Evolutionary conservation across 306 rosid species (phyloP).

Genomic region (Castanospermum australe): DNA sequence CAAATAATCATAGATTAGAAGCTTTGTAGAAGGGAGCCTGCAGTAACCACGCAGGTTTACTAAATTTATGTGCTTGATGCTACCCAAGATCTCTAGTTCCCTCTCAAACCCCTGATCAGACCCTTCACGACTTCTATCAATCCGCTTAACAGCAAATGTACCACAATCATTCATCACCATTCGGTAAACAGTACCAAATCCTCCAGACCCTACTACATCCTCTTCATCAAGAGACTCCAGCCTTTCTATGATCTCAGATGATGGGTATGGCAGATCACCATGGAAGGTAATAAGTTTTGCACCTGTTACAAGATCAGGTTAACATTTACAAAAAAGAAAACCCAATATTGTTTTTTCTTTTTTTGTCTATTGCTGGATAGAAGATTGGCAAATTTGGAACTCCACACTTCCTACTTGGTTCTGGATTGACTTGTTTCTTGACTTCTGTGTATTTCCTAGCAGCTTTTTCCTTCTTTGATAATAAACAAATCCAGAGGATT

Average conservation of each 20-base stretch:
- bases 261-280: slow-evolving; percentile 82
- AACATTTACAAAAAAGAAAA: not conserved
- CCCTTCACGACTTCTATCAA: slow-evolving; percentile 68
- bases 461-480: slow-evolving; percentile 75
- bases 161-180: slow-evolving; percentile 91
- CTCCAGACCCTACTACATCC: slow-evolving; percentile 80
- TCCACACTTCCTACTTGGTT: slow-evolving; percentile 46
- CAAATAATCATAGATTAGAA: slow-evolving; percentile 66
- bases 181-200: slow-evolving; percentile 78
- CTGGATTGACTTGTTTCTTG: slow-evolving; percentile 56
- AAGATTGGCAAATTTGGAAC: slow-evolving; percentile 18
- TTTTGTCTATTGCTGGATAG: not conserved
- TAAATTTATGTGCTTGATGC: slow-evolving; percentile 76
- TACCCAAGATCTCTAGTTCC: slow-evolving; percentile 86
- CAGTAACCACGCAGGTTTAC: slow-evolving; percentile 81
- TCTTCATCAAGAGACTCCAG: slow-evolving; percentile 74
- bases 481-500: slow-evolving; percentile 67
- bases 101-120: slow-evolving; percentile 79
- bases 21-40: slow-evolving; percentile 75
- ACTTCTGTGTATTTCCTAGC: slow-evolving; percentile 70
- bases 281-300: slow-evolving; percentile 81
- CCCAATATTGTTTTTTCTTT: not conserved
- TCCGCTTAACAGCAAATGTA: slow-evolving; percentile 76
- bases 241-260: slow-evolving; percentile 72
- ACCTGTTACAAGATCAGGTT: slow-evolving; percentile 38